These are phyloP conservation scores for Epichloe bromicola DNA, from an alignment of 2,329 filamentous ascomycete genomes.

Conservation along the genomic window DNA sequence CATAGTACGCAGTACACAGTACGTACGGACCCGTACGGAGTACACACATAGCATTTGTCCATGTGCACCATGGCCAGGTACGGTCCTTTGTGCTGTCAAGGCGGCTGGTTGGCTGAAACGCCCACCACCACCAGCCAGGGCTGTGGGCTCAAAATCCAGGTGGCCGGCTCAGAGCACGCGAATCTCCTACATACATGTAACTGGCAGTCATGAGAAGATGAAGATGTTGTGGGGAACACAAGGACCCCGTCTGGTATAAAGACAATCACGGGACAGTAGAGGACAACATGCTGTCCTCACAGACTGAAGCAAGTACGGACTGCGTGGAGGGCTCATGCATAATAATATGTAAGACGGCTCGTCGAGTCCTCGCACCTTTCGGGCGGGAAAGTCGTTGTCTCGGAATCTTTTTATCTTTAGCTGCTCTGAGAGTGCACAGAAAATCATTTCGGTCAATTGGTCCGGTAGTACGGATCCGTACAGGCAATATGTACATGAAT, in stretches of 20 bases:
- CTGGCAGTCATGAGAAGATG: background rate
- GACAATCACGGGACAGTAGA: no score
- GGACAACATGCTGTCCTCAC: no score
- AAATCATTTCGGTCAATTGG: background rate
- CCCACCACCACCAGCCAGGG: background rate
- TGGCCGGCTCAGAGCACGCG: background rate
- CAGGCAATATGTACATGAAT: background rate
- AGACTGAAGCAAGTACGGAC: no score
- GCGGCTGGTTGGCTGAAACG: constrained; percentile 11
- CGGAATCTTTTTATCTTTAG: background rate
- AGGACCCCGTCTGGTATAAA: no score
- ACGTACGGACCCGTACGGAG: no score
- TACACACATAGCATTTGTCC: background rate
- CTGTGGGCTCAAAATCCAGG: background rate
- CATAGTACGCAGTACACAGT: no score
- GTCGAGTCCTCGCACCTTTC: background rate
- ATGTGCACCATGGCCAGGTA: background rate
- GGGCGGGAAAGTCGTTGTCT: background rate
- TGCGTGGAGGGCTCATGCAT: no score
- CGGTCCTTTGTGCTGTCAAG: constrained; percentile 1
- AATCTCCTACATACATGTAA: background rate
- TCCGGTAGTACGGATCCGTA: background rate
- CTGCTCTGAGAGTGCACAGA: background rate
- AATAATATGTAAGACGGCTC: background rate
- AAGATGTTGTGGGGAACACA: background rate